Evolutionary conservation across 192 early-diverging fungal species (phyloP).

Genomic region (Polychytrium aggregatum): DNA sequence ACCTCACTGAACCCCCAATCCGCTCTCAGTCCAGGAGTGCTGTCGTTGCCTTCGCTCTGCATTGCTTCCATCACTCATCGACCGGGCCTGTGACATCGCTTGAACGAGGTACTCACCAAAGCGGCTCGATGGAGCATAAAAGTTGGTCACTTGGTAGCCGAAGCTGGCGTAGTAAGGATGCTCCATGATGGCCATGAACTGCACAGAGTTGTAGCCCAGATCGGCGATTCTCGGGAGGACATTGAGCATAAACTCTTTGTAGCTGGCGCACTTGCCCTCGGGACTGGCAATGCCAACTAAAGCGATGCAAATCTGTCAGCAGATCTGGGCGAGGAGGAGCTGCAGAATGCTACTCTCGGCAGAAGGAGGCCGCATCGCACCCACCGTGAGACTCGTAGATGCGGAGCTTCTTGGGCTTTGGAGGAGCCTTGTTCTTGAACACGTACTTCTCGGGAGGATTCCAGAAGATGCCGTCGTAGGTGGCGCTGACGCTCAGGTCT

Average conservation of each 20-base stretch:
- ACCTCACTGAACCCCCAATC: too few relatives aligned
- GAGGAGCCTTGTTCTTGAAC: slow-evolving; percentile 66
- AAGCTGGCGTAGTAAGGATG: slow-evolving; percentile 98
- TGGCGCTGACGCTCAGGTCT: slow-evolving; percentile 64
- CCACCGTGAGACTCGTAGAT: slow-evolving; percentile 92
- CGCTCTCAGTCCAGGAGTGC: too few relatives aligned
- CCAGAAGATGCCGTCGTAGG: slow-evolving; percentile 93
- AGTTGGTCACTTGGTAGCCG: slow-evolving; percentile 96
- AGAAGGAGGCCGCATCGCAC: neutral
- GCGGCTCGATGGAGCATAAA: slow-evolving; percentile 86
- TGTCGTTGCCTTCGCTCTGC: too few relatives aligned
- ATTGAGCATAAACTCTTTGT: slow-evolving; percentile 78
- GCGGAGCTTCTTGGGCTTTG: slow-evolving; percentile 51
- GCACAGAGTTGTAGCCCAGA: slow-evolving; percentile 50
- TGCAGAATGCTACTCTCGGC: too few relatives aligned
- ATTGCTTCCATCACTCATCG: too few relatives aligned
- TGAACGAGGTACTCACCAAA: slow-evolving; percentile 58
- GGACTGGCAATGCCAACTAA: slow-evolving; percentile 84
- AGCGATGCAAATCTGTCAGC: neutral
- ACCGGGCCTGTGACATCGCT: too few relatives aligned
- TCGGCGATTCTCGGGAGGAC: slow-evolving; percentile 75
- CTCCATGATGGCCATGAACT: slow-evolving; percentile 85
- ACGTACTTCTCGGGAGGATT: slow-evolving; percentile 68
- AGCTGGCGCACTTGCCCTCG: slow-evolving; percentile 72
- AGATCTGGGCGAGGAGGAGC: neutral